Percentiles rank a stretch among this genome's conserved stretches.
Conservation (phyloP, 192 early-diverging fungal genomes). For the Funneliformis geosporum region DNA sequence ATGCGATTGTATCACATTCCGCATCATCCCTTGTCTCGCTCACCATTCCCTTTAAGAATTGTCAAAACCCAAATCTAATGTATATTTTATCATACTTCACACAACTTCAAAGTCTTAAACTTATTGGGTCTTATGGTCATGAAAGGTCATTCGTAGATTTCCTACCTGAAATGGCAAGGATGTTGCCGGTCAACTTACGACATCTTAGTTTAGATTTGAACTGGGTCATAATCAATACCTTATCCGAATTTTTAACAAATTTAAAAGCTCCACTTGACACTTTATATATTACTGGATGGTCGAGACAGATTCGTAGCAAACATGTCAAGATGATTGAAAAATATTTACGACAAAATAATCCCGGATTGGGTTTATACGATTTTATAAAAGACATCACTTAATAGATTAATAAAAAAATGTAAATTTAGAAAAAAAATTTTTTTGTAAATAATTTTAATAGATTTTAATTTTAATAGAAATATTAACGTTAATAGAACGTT, state of each 20-base stretch:
- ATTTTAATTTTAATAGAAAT: too few species aligned
- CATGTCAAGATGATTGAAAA: not conserved
- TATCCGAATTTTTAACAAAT: slow-evolving; percentile 2
- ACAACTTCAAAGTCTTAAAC: not conserved
- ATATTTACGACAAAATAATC: not conserved
- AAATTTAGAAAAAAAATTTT: too few species aligned
- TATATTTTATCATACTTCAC: not conserved
- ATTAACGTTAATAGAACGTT: too few species aligned
- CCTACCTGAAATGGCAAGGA: not conserved
- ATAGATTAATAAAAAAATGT: not conserved
- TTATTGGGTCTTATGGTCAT: slow-evolving; percentile 9
- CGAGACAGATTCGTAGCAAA: not conserved
- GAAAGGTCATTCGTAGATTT: slow-evolving; percentile 6
- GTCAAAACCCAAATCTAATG: not conserved
- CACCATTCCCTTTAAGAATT: slow-evolving; percentile 1
- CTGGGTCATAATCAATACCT: not conserved
- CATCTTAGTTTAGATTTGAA: slow-evolving; percentile 5
- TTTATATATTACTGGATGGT: slow-evolving; percentile 20
- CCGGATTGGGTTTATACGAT: not conserved
- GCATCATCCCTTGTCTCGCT: not conserved
- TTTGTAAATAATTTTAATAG: too few species aligned
- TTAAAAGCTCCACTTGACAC: not conserved
- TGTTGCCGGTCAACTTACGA: not conserved
- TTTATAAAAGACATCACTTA: not conserved
- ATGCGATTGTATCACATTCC: not conserved